These are phyloP conservation scores for Casuarina cunninghamiana DNA, from an alignment of 306 rosid species.

Conservation along the genomic window DNA sequence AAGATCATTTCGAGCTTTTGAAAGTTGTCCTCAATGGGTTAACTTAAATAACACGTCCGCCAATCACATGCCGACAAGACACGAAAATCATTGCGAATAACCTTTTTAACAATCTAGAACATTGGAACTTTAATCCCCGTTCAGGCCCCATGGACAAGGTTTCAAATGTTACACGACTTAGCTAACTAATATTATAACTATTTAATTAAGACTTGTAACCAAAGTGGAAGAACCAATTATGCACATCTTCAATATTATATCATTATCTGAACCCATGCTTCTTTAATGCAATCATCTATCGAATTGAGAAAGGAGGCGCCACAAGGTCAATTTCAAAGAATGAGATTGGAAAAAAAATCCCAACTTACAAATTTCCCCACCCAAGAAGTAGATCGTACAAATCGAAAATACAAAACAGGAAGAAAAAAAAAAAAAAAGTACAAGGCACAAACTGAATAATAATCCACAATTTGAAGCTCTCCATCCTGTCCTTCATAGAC, in stretches of 20 bases:
- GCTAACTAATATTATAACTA: conserved; percentile 27
- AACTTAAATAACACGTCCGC: conserved; percentile 40
- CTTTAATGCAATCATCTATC: conserved; percentile 35
- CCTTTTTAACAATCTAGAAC: conserved; percentile 64
- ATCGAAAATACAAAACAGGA: conserved; percentile 3
- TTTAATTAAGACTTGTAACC: conserved; percentile 27
- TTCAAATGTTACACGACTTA: conserved; percentile 40
- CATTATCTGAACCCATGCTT: conserved; percentile 29
- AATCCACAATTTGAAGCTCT: conserved; percentile 29
- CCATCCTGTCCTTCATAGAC: conserved; percentile 21
- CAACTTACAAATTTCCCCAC: conserved; percentile 45
- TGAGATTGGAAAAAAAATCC: conserved; percentile 29
- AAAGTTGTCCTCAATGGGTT: conserved; percentile 47
- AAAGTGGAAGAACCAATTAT: conserved; percentile 56
- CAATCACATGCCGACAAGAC: conserved; percentile 45
- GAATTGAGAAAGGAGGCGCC: not conserved
- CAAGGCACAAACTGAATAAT: conserved; percentile 18
- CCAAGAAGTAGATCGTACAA: conserved; percentile 13
- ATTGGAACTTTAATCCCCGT: conserved; percentile 39
- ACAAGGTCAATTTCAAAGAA: conserved; percentile 44
- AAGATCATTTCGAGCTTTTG: conserved; percentile 28
- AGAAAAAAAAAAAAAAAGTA: conserved; percentile 22
- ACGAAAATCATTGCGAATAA: conserved; percentile 27
- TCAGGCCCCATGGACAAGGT: conserved; percentile 78
- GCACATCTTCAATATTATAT: conserved; percentile 32